Conservation (phyloP, 2,329 filamentous ascomycete species). For the Aspergillus intermedius region DNA sequence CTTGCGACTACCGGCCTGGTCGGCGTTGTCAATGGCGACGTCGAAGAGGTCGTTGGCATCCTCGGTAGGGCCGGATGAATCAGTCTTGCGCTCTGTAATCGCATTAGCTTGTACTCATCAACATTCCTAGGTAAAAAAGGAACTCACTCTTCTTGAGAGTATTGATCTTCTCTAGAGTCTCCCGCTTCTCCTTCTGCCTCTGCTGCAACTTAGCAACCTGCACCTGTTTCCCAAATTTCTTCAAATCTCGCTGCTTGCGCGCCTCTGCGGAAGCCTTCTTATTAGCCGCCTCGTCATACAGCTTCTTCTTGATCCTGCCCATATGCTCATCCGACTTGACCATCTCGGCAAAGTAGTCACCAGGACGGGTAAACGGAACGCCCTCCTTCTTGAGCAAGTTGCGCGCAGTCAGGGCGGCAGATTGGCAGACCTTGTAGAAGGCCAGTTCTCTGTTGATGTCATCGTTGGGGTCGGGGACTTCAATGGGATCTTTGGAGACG, state of each 20-base stretch:
- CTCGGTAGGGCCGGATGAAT: slow-evolving; percentile 56
- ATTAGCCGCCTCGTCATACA: slow-evolving; percentile 81
- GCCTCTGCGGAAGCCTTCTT: slow-evolving; percentile 93
- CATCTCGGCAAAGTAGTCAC: slow-evolving; percentile 98
- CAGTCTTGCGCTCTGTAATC: slow-evolving; percentile 68
- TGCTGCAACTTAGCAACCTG: slow-evolving; percentile 95
- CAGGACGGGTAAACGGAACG: slow-evolving; percentile 77
- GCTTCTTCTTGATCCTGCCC: slow-evolving; percentile 89
- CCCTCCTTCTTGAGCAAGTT: slow-evolving; percentile 72
- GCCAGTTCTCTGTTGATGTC: slow-evolving; percentile 87
- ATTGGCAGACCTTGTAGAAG: slow-evolving; percentile 84
- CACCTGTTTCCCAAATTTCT: slow-evolving; percentile 99
- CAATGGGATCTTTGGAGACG: slow-evolving; percentile 59
- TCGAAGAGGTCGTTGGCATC: slow-evolving; percentile 82
- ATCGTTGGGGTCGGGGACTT: slow-evolving; percentile 78
- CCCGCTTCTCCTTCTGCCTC: slow-evolving; percentile 82
- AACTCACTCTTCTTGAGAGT: slow-evolving; percentile 85
- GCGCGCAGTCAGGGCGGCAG: slow-evolving; percentile 68
- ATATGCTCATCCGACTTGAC: slow-evolving; percentile 98
- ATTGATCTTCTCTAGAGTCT: slow-evolving; percentile 93
- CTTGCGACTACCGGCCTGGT: slow-evolving; percentile 48
- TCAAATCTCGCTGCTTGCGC: slow-evolving; percentile 83
- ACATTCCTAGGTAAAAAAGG: background rate
- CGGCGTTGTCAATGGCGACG: slow-evolving; percentile 69
- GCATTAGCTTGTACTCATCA: slow-evolving; percentile 15